Evolutionary conservation across 192 early-diverging fungal species (phyloP).

Genomic region (Piromyces sp.): DNA sequence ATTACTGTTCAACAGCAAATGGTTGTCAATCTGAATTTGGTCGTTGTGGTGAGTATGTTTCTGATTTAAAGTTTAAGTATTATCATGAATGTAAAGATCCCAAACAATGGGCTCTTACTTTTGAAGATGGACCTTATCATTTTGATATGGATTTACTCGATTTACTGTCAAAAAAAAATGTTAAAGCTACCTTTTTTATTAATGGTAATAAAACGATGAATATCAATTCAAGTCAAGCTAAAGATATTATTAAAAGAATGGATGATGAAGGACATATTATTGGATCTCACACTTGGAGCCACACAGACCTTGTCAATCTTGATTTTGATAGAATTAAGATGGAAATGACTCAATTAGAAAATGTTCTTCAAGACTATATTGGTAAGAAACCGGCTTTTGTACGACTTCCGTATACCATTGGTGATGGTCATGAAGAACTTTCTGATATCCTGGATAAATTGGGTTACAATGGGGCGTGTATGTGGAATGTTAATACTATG

Average conservation of each 20-base stretch:
- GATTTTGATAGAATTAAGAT: background rate
- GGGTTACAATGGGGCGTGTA: background rate
- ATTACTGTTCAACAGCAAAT: background rate
- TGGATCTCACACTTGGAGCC: background rate
- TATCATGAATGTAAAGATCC: slow-evolving; percentile 1
- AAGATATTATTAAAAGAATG: background rate
- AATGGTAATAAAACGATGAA: slow-evolving; percentile 29
- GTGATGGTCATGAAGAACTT: background rate
- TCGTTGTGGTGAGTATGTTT: background rate
- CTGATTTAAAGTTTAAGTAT: background rate
- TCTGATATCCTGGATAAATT: background rate
- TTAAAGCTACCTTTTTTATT: slow-evolving; percentile 44
- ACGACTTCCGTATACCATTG: background rate
- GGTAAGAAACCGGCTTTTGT: slow-evolving; percentile 2
- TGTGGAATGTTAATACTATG: background rate
- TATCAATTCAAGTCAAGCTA: background rate
- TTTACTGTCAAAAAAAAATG: slow-evolving; percentile 17
- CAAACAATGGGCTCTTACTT: slow-evolving; percentile 33
- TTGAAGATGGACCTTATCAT: slow-evolving; percentile 45
- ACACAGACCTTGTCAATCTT: background rate
- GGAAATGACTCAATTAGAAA: background rate
- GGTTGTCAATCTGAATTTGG: background rate
- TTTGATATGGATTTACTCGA: slow-evolving; percentile 22
- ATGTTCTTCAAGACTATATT: background rate
- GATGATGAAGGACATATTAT: background rate